Evolutionary conservation across 441 rosid genomes (phyloP), one percentile per base, ranked within the genome.

Genomic region (Gossypium laxum): DNA sequence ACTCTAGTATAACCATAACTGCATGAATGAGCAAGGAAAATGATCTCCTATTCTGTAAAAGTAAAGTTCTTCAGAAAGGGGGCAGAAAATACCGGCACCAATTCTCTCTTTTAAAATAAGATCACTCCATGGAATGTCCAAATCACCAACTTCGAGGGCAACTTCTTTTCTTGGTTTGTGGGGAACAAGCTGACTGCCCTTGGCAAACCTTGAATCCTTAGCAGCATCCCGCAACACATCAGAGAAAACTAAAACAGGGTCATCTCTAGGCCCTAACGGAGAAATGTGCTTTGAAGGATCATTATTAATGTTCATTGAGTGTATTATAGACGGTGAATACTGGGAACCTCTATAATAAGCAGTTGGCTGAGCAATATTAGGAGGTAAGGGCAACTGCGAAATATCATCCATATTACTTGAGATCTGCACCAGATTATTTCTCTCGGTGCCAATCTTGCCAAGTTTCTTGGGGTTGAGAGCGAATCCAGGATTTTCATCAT

Each of bases 81-180:
- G 41, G 43, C 10, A 73, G 74, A 17, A 45, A 48, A 38, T 89
- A 95, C 99, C 99, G 87, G 97, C 87, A 88, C 99, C 98, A 74
- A 95, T 95, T 82, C 83, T 86, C 87, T 92, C 98, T 82, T 84
- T 90, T 69, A 95, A 66, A 74, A 80, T 82, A 77, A 95, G 98
- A 85, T 95, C 97, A 81, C 78, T 82, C 98, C 98, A 95, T 15
- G 96, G 89, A 77, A 95, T 92, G 68, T 82, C 86, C 83, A 92
- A 85, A 82, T 89, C 98, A 71, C 91, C 98, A 74, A 85, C 84
- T 74, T 90, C 96, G 79, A 87, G 81, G 45, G 88, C 61, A 74
- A 87, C 70, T 6, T 87, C 93, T 81, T 81, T 80, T 60, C 79
- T 85, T 71, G 84, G 68, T 67, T 78, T 82, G 62, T 73, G 74